These are phyloP conservation scores for Hypomyces perniciosus DNA, from an alignment of 2,329 filamentous ascomycete species.

Conservation along the genomic window DNA sequence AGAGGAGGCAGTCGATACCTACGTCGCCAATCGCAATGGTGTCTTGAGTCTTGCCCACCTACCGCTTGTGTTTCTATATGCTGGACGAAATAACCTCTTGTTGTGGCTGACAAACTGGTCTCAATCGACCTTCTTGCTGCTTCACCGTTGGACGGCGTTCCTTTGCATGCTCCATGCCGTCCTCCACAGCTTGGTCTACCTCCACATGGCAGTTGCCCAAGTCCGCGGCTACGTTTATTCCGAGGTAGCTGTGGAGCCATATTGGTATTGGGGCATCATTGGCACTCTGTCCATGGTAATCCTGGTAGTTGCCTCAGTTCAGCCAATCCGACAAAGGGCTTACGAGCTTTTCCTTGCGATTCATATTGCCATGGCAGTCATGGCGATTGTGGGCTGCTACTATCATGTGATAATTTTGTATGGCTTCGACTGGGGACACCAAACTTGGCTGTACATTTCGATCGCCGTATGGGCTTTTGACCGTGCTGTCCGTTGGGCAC, in stretches of 20 bases:
- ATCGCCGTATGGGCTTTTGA: conserved; percentile 26
- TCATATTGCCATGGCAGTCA: conserved; percentile 36
- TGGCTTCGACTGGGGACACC: conserved; percentile 36
- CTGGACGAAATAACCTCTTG: conserved; percentile 41
- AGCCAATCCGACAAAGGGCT: conserved; percentile 30
- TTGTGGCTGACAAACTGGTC: conserved; percentile 45
- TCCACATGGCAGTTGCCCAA: conserved; percentile 24
- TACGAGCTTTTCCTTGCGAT: conserved; percentile 41
- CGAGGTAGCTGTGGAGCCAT: conserved; percentile 22
- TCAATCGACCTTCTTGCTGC: conserved; percentile 40
- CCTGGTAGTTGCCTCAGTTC: conserved; percentile 27
- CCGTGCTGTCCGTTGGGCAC: conserved; percentile 18
- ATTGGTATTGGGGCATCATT: conserved; percentile 40
- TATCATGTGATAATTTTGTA: conserved; percentile 36
- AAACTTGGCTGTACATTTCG: conserved; percentile 25
- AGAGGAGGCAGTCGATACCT: conserved; percentile 24
- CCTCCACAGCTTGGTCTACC: conserved; percentile 39
- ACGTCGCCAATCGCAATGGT: conserved; percentile 36
- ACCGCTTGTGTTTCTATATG: conserved; percentile 38
- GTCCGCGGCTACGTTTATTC: conserved; percentile 22
- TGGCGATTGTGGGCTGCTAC: conserved; percentile 37
- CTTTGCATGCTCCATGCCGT: conserved; percentile 39
- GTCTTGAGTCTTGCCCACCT: conserved; percentile 34
- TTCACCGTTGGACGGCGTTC: conserved; percentile 44
- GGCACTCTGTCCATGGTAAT: conserved; percentile 29